Evolutionary conservation across 345 rosid species (phyloP).

Genomic region (Eucalyptus curtisii): DNA sequence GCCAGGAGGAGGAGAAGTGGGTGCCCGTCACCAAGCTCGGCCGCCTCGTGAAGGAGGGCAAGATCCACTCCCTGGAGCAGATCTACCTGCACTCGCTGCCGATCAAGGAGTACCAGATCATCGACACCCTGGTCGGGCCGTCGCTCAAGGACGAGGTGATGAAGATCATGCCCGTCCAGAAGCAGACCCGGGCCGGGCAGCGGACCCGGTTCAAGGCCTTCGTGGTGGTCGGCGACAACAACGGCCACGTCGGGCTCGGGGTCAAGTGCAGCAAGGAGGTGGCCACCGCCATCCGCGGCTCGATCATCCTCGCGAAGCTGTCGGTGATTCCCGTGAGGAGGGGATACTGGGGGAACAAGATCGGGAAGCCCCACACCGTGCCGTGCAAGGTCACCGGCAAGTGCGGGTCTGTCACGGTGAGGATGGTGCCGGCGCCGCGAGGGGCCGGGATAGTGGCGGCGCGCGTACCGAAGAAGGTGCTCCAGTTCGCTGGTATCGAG

Average conservation of each 20-base stretch:
- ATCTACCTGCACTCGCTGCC: constrained; percentile 49
- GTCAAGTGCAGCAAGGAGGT: constrained; percentile 80
- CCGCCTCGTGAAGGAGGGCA: constrained; percentile 46
- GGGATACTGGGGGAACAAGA: constrained; percentile 90
- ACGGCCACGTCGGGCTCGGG: constrained; percentile 78
- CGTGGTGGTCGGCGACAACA: constrained; percentile 58
- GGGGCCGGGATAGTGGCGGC: constrained; percentile 78
- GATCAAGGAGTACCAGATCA: constrained; percentile 82
- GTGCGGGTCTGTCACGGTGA: constrained; percentile 68
- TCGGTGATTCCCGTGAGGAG: constrained; percentile 74
- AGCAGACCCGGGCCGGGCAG: constrained; percentile 67
- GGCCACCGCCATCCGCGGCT: constrained; percentile 71
- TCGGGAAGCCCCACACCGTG: constrained; percentile 78
- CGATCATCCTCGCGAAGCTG: constrained; percentile 60
- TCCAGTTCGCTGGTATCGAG: constrained; percentile 69
- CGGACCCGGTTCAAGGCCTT: constrained; percentile 80
- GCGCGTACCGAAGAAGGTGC: constrained; percentile 66
- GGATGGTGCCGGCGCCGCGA: constrained; percentile 87
- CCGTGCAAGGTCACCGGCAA: constrained; percentile 84
- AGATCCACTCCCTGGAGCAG: constrained; percentile 49
- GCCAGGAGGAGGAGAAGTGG: constrained; percentile 70
- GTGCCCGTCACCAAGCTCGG: constrained; percentile 92
- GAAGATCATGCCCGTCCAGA: constrained; percentile 88
- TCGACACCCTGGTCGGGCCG: constrained; percentile 63
- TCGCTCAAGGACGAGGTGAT: constrained; percentile 85